Percentiles rank a stretch among this genome's conserved stretches.
phyloP scores from a whole-genome alignment of 805 yeast genomes.

The Saturnispora kantuleensis region DNA sequence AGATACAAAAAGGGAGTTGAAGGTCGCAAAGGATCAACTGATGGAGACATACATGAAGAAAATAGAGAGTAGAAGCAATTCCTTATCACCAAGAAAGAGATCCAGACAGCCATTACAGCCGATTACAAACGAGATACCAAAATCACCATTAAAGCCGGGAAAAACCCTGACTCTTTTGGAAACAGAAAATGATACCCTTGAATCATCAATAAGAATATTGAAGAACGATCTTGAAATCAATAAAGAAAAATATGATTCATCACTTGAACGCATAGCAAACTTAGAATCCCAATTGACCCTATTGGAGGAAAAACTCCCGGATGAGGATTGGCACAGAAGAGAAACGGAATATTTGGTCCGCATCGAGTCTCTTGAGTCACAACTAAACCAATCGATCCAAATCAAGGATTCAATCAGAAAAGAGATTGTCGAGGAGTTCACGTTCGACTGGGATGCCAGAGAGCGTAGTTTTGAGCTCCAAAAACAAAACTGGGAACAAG shows the following conservation, averaged over 20 bases:
- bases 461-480: neutral
- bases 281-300: constrained; percentile 16
- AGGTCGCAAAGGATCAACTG: constrained; percentile 5
- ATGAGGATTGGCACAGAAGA: no score
- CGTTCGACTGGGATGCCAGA: neutral
- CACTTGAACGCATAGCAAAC: constrained; percentile 19
- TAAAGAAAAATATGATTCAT: constrained; percentile 13
- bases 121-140: neutral
- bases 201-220: constrained; percentile 15
- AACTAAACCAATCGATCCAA: neutral
- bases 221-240: constrained; percentile 7
- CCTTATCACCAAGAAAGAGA: constrained; percentile 6
- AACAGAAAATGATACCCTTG: constrained; percentile 19
- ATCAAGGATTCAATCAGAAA: neutral
- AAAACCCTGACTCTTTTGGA: constrained; percentile 16
- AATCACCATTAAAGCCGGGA: constrained; percentile 7
- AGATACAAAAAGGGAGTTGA: constrained; percentile 7
- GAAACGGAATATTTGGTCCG: no score
- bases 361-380: no score
- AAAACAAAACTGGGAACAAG: neutral
- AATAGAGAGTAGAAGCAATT: neutral
- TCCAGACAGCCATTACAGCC: constrained; percentile 2
- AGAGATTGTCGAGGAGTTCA: neutral
- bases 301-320: neutral
- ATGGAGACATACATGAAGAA: neutral